Conservation (phyloP, 2,329 filamentous ascomycete genomes). For the Aureobasidium sp. region DNA sequence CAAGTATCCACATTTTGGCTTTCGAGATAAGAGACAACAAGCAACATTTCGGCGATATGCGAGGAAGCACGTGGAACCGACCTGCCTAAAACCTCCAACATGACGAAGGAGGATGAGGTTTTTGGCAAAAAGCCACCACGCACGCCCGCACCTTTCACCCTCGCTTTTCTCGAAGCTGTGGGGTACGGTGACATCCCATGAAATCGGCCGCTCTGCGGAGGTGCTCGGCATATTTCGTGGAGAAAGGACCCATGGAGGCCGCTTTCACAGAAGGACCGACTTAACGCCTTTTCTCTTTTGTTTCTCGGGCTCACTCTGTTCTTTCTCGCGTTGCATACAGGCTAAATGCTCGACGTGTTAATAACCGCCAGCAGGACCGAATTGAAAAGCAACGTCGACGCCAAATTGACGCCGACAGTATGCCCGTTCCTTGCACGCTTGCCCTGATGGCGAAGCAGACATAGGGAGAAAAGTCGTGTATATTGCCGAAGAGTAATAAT, state of each 20-base stretch:
- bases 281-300: background rate
- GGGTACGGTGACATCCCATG: constrained; percentile 8
- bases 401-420: background rate
- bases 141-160: background rate
- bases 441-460: background rate
- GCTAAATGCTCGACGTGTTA: constrained; percentile 2
- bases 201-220: background rate
- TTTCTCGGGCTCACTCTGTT: background rate
- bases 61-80: background rate
- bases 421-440: background rate
- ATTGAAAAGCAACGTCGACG: constrained; percentile 14
- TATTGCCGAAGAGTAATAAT: background rate
- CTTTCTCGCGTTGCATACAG: background rate
- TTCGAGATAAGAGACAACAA: background rate
- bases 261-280: background rate
- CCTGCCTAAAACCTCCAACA: background rate
- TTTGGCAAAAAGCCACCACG: background rate
- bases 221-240: background rate
- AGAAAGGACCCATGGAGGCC: background rate
- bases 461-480: background rate
- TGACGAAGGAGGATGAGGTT: background rate
- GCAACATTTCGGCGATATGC: background rate
- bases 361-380: constrained; percentile 15
- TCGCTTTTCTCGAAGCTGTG: constrained; percentile 6
- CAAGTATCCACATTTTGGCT: background rate